Evolutionary conservation across 2,329 filamentous ascomycete genomes (phyloP).

Genomic region (Exophiala sp.): DNA sequence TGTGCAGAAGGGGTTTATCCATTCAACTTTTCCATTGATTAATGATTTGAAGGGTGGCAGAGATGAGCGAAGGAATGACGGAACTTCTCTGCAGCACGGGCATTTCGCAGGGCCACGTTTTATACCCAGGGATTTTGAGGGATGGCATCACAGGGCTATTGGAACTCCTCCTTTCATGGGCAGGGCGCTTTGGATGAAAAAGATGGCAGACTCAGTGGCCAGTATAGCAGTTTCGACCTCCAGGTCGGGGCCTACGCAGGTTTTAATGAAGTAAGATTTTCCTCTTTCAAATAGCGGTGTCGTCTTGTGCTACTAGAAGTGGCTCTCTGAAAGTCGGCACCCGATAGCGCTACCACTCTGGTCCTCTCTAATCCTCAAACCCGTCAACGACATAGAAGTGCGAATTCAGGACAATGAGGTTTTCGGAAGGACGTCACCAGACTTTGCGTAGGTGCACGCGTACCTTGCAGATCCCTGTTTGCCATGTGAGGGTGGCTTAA

Average conservation of each 20-base stretch:
- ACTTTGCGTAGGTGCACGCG: no score
- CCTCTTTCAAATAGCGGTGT: neutral
- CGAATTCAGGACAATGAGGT: no score
- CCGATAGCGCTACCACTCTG: no score
- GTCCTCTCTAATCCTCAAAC: no score
- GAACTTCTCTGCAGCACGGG: slow-evolving; percentile 6
- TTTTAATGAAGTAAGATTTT: slow-evolving; percentile 12
- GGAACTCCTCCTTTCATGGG: slow-evolving; percentile 1
- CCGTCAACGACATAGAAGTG: no score
- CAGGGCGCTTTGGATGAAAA: slow-evolving; percentile 9
- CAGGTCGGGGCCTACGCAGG: slow-evolving; percentile 1
- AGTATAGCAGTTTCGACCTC: slow-evolving; percentile 6
- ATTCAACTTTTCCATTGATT: neutral
- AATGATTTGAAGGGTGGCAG: slow-evolving; percentile 21
- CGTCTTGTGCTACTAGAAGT: neutral
- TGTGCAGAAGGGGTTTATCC: neutral
- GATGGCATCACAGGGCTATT: slow-evolving; percentile 11
- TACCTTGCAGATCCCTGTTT: slow-evolving; percentile 12
- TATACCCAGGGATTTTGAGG: slow-evolving; percentile 21
- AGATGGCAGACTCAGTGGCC: slow-evolving; percentile 16
- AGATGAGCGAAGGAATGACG: slow-evolving; percentile 11
- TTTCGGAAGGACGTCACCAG: no score
- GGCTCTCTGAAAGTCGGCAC: no score
- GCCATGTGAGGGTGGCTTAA: slow-evolving; percentile 22
- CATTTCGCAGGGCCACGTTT: slow-evolving; percentile 12